Percentiles rank a stretch among this genome's conserved stretches.
phyloP scores from a whole-genome alignment of 306 rosid genomes.

The Glycine soja region DNA sequence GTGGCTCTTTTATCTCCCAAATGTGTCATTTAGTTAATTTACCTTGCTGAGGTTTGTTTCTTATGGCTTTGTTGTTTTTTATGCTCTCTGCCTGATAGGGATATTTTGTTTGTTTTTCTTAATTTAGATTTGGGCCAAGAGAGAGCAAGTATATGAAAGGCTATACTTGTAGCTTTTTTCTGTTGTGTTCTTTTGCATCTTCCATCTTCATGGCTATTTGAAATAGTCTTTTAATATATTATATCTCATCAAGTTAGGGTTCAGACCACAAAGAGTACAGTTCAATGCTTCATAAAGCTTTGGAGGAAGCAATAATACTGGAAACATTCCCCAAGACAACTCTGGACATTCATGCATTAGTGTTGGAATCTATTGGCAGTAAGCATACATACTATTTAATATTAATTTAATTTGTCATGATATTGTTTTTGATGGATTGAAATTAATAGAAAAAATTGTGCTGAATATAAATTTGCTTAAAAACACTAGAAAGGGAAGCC shows the following conservation, averaged over 20 bases:
- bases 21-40: slow-evolving; percentile 15
- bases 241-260: slow-evolving; percentile 60
- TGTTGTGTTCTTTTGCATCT: slow-evolving; percentile 6
- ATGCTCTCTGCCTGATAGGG: slow-evolving; percentile 26
- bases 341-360: slow-evolving; percentile 91
- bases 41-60: slow-evolving; percentile 14
- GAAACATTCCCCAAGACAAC: slow-evolving; percentile 94
- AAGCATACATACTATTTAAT: slow-evolving; percentile 51
- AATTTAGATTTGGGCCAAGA: slow-evolving; percentile 87
- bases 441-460: background rate
- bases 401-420: slow-evolving; percentile 31
- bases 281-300: slow-evolving; percentile 88
- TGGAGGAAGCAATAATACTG: slow-evolving; percentile 92
- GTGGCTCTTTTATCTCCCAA: slow-evolving; percentile 47
- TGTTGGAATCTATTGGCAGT: slow-evolving; percentile 96
- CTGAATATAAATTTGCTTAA: slow-evolving; percentile 8
- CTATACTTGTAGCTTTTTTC: background rate
- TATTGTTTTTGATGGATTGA: slow-evolving; percentile 24
- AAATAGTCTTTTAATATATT: slow-evolving; percentile 43
- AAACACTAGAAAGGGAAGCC: background rate
- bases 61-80: slow-evolving; percentile 17
- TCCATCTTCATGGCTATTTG: background rate
- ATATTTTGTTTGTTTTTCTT: slow-evolving; percentile 32
- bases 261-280: slow-evolving; percentile 80
- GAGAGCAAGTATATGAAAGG: slow-evolving; percentile 78